phyloP scores from a whole-genome alignment of 768 basidiomycete species.

The Artomyces pyxidatus region DNA sequence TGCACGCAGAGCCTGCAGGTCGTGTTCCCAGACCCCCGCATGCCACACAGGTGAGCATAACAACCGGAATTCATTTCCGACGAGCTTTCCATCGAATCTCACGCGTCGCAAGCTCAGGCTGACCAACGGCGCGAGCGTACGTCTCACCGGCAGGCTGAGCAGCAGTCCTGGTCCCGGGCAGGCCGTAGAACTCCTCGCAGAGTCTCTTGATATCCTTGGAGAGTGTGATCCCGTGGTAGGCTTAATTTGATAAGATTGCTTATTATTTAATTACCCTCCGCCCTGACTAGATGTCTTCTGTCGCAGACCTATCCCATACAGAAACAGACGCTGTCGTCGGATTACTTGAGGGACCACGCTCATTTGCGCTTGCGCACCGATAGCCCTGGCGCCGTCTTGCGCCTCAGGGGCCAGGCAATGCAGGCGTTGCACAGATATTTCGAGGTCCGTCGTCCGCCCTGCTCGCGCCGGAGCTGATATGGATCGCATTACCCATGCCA shows the following conservation, averaged over 20 bases:
- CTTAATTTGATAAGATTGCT: neutral
- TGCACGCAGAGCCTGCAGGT: slow-evolving; percentile 65
- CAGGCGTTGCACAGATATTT: slow-evolving; percentile 60
- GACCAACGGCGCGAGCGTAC: slow-evolving; percentile 49
- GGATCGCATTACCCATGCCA: slow-evolving; percentile 29
- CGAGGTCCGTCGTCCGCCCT: slow-evolving; percentile 39
- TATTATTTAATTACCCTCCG: slow-evolving; percentile 9
- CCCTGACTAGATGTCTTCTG: neutral
- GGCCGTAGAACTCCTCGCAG: slow-evolving; percentile 41
- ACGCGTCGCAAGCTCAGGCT: slow-evolving; percentile 26
- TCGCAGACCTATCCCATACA: slow-evolving; percentile 71
- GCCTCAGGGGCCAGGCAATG: slow-evolving; percentile 54
- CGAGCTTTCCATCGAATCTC: neutral
- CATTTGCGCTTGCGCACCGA: slow-evolving; percentile 84
- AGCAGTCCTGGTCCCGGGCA: slow-evolving; percentile 44
- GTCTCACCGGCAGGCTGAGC: slow-evolving; percentile 37
- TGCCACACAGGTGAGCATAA: slow-evolving; percentile 26
- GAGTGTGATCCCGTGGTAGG: slow-evolving; percentile 49
- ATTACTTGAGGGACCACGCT: slow-evolving; percentile 77
- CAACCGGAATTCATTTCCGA: neutral
- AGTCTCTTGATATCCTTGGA: slow-evolving; percentile 43
- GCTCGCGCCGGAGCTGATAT: neutral
- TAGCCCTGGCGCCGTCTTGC: slow-evolving; percentile 62
- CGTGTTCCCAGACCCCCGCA: slow-evolving; percentile 46
- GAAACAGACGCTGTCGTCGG: slow-evolving; percentile 71